Percentiles rank a stretch among this genome's conserved stretches.
Evolutionary conservation across 768 basidiomycete genomes (phyloP).

Genomic region (Infundibulicybe gibba): DNA sequence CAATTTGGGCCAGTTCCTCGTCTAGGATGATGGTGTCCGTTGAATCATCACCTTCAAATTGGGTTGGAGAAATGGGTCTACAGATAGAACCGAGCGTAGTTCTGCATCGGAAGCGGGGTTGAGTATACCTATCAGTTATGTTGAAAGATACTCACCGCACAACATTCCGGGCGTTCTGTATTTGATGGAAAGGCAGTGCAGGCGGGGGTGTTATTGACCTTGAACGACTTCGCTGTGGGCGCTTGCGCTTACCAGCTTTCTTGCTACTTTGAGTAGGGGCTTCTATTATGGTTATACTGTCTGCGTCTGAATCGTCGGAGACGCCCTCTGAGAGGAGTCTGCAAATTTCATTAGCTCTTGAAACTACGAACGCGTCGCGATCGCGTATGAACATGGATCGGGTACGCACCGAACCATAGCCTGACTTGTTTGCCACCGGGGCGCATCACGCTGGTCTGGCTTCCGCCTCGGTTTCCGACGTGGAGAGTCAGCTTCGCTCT

Average conservation of each 20-base stretch:
- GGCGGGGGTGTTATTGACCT: constrained; percentile 79
- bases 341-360: constrained; percentile 2
- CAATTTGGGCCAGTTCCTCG: constrained; percentile 62
- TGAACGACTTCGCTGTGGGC: constrained; percentile 53
- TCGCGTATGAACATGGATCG: background rate
- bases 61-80: constrained; percentile 46
- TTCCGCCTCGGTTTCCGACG: constrained; percentile 37
- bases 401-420: constrained; percentile 35
- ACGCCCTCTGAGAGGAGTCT: constrained; percentile 38
- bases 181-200: constrained; percentile 45
- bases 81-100: constrained; percentile 38
- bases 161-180: constrained; percentile 53
- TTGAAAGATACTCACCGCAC: constrained; percentile 45
- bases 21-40: constrained; percentile 48
- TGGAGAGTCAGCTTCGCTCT: constrained; percentile 29
- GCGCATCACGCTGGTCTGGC: constrained; percentile 22
- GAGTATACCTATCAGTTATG: background rate
- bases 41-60: constrained; percentile 36
- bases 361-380: constrained; percentile 4
- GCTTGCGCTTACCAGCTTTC: constrained; percentile 30
- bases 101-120: constrained; percentile 23
- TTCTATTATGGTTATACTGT: constrained; percentile 33
- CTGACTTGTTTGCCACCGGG: constrained; percentile 41
- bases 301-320: constrained; percentile 44
- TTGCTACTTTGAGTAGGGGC: constrained; percentile 24